These are phyloP conservation scores for Hypoxylon sp. DNA, from an alignment of 2,329 filamentous ascomycete genomes.

Conservation along the genomic window DNA sequence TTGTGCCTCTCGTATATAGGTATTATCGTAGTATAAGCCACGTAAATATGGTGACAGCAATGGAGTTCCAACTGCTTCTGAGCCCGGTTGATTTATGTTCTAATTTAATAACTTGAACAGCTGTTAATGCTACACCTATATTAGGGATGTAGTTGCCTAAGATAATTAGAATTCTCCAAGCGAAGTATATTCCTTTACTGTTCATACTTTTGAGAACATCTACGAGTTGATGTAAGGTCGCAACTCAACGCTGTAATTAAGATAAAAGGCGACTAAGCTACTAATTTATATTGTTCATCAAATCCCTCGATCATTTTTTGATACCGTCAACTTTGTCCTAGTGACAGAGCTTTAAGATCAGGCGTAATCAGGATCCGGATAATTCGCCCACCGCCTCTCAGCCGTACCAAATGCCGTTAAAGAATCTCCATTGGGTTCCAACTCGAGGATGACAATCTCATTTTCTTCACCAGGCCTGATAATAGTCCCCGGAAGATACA, in stretches of 20 bases:
- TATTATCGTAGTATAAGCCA: background rate
- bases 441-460: conserved; percentile 60
- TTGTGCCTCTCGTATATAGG: background rate
- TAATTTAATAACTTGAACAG: background rate
- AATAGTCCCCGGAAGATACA: conserved; percentile 62
- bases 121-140: background rate
- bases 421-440: conserved; percentile 56
- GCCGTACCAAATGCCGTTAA: conserved; percentile 47
- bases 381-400: conserved; percentile 52
- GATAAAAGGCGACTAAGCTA: no score
- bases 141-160: no score
- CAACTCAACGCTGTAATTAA: no score
- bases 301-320: background rate
- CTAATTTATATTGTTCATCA: no score
- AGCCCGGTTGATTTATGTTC: background rate
- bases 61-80: background rate
- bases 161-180: no score
- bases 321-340: background rate
- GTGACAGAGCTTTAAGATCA: background rate
- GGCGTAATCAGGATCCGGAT: conserved; percentile 52
- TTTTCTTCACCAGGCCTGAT: conserved; percentile 56
- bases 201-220: no score
- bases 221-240: no score
- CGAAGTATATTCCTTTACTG: no score
- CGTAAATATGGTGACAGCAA: background rate